Base-by-base conservation (phyloP, 139 green algal species). In the Coelastrella sp. region DNA sequence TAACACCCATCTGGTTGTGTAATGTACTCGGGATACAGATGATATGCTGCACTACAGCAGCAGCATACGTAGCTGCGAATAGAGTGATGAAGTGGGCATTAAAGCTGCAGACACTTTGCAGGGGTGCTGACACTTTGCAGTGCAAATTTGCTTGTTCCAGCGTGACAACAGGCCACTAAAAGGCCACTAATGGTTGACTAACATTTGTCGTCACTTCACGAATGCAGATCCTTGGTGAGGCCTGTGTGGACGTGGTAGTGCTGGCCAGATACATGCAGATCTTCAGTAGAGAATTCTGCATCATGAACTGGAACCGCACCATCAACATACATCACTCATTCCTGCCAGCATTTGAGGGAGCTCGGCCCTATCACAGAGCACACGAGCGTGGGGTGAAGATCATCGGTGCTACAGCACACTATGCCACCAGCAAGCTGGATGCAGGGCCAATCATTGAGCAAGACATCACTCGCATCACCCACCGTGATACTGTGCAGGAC, bases 241-340 rank as follows among this genome's bases (percentile, higher is more conserved):
- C n/a, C n/a, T n/a, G n/a, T n/a, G n/a, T n/a, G n/a, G n/a, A n/a
- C n/a, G n/a, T 74, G 66, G 35, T 74, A 17, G 27, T 74, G 13
- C 40, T 35, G 15, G 8, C 8, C 75, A 82, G 81, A 34, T 84
- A 84, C 53, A 86, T 89, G 91, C 93, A 97, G 86, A 93, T 97
- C 38, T 93, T 97, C 68, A 87, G 71, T 6, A 19, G 80, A 21
- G 91, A 91, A 4, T 96, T 96, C 59, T 95, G 91, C 85, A 53
- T 74, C 27, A 48, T 64, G 30, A 88, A 96, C 83, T 92, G 88
- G 86, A n/a, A 53, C 5, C 92, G 93, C 86, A 95, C 90, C 80
- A 96, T 98, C 86, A 98, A 98, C 92, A 96, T 98, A 80, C 94
- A 98, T 87, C 94, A 98, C 89, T 89, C 57, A 43, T 98, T 97